Evolutionary conservation across 2,329 filamentous ascomycete genomes (phyloP).

Genomic region (Ceratocystis albifundus): DNA sequence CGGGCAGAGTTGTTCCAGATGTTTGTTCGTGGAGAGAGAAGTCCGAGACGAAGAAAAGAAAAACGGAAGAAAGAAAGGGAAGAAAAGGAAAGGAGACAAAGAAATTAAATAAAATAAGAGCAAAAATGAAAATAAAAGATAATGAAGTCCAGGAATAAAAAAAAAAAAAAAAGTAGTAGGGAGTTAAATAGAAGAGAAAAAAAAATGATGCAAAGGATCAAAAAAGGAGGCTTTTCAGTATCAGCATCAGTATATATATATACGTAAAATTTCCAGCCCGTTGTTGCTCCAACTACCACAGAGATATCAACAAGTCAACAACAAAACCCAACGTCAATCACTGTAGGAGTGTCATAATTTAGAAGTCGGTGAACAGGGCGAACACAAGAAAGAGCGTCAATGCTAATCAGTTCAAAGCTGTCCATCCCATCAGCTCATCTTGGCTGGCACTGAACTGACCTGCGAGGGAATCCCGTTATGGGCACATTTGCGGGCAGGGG

Average conservation of each 20-base stretch:
- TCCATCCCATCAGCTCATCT: too few relatives aligned
- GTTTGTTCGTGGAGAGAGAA: not conserved
- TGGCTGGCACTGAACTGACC: too few relatives aligned
- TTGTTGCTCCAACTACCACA: not conserved
- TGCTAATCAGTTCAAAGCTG: too few relatives aligned
- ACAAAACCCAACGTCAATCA: too few relatives aligned
- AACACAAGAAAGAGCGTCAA: too few relatives aligned
- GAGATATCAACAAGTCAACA: too few relatives aligned
- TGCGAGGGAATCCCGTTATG: too few relatives aligned
- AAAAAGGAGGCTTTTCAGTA: slow-evolving; percentile 8
- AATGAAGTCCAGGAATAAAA: not conserved
- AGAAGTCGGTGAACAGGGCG: too few relatives aligned
- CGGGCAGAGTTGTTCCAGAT: not conserved
- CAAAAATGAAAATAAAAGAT: slow-evolving; percentile 10
- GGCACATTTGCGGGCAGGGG: too few relatives aligned
- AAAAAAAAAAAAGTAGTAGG: not conserved
- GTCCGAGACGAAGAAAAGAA: slow-evolving; percentile 9
- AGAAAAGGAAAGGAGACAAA: not conserved
- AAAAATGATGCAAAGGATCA: not conserved
- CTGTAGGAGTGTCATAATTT: too few relatives aligned
- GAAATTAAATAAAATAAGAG: not conserved
- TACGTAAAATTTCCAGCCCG: not conserved
- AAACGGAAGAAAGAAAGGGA: not conserved
- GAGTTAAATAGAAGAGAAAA: not conserved
- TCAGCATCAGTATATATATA: not conserved